phyloP scores from a whole-genome alignment of 2,329 filamentous ascomycete genomes.

The Trichoderma endophyticum region DNA sequence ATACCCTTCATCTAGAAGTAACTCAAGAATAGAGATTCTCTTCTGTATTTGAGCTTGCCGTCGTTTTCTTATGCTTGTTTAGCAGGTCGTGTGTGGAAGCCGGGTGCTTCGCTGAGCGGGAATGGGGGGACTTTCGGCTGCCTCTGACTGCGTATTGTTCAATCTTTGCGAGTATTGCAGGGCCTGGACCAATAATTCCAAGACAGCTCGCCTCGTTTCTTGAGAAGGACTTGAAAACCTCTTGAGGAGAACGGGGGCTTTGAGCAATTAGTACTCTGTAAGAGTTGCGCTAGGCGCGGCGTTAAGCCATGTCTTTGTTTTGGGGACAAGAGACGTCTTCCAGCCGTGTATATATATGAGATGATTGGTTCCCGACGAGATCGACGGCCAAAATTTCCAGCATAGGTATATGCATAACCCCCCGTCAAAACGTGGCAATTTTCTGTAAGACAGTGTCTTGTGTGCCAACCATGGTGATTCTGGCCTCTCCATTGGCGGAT shows the following conservation, averaged over 20 bases:
- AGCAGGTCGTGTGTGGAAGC: background rate
- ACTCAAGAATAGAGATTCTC: background rate
- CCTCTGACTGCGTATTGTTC: background rate
- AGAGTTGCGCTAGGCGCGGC: background rate
- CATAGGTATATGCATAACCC: background rate
- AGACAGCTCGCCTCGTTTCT: background rate
- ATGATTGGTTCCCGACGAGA: constrained; percentile 3
- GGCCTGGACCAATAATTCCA: background rate
- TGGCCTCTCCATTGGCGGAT: background rate
- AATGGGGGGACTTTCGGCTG: background rate
- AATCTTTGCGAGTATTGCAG: background rate
- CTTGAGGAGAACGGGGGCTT: background rate
- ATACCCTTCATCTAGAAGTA: background rate
- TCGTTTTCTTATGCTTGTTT: background rate
- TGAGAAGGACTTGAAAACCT: background rate
- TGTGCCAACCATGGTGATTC: background rate
- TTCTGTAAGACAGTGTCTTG: background rate
- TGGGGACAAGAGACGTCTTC: background rate
- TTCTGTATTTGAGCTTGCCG: background rate
- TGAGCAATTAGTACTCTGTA: background rate
- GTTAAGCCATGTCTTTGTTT: background rate
- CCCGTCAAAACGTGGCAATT: background rate
- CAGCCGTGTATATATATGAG: background rate
- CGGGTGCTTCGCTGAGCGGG: background rate
- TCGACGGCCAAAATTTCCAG: background rate